Evolutionary conservation across 2,329 filamentous ascomycete genomes (phyloP), one percentile per base, ranked within the genome.

Genomic region (Drechslerella stenobrocha): DNA sequence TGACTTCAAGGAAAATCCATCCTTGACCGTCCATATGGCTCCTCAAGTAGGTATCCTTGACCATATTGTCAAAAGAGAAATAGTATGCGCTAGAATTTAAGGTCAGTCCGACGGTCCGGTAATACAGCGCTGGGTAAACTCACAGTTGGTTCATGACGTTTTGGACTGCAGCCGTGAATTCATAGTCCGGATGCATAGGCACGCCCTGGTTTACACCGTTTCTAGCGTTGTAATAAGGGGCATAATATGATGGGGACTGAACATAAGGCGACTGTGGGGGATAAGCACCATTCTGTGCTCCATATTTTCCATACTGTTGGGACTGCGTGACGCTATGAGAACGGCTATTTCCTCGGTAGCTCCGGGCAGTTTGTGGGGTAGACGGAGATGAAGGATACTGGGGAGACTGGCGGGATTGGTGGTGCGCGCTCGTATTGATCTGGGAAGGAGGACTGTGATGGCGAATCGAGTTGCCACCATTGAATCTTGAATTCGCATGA

Each of bases 21-120:
- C 93, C 93, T 76, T 97, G 89, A 0, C 88, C 89, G 75, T 98
- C 92, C 93, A 98, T 97, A 73, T 91, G 86, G 73, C 84, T 86
- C 60, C 93, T 87, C 64, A 98, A 81, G 77, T 85, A 97, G 74
- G 89, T 81, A 74, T 98, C 93, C 77, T 96, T 96, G 81, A 89
- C 88, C 50, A 97, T 81, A 75, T 98, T 98, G 74, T 96, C 89
- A 24, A 96, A 83, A 0, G 92, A 97, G 78, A 98, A 96, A 77
- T 98, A 98, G 79, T 96, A 98, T 74, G 96, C 69, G 37, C 72
- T 73, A 48, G n/a, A n/a, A 28, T 79, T 70, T 18, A 37, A 1
- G 20, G 52, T 28, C 52, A 46, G 8, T 18, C 13, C n/a, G 8
- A 2, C 18, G 15, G 15, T 23, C 1, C 4, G 6, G 24, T 40